A percentile compares a stretch with the other conserved stretches of the same genome.
Conservation (phyloP, 345 rosid genomes). For the Stellera chamaejasme region DNA sequence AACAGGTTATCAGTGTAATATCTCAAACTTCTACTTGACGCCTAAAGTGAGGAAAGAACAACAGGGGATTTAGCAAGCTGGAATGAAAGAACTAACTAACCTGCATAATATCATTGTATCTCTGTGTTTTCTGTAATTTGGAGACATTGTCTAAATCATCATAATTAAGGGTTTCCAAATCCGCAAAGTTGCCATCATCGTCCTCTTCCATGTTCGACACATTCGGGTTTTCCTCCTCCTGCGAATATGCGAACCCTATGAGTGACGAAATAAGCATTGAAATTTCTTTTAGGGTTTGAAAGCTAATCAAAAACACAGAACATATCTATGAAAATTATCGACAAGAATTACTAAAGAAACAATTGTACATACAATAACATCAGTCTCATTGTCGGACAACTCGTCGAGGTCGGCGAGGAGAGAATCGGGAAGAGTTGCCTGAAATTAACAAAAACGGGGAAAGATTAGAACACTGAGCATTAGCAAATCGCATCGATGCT, state of each 20-base stretch:
- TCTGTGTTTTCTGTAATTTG: conserved; percentile 74
- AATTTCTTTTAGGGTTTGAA: neutral
- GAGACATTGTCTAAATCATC: conserved; percentile 83
- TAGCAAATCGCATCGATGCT: neutral
- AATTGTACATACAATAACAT: conserved; percentile 35
- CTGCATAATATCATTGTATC: conserved; percentile 77
- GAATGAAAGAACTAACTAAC: conserved; percentile 22
- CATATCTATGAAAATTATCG: neutral
- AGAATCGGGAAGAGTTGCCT: conserved; percentile 92
- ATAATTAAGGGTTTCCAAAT: conserved; percentile 67
- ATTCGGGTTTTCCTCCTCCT: conserved; percentile 74
- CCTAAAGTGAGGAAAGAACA: neutral
- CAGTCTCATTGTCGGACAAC: conserved; percentile 86
- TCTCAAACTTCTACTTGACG: no score
- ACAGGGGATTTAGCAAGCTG: no score
- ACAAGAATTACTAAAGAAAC: neutral
- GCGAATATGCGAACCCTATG: neutral
- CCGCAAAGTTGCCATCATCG: conserved; percentile 69
- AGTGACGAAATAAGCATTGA: neutral
- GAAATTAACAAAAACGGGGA: conserved; percentile 8
- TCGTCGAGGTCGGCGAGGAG: conserved; percentile 96
- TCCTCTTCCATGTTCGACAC: conserved; percentile 65
- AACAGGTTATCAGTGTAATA: neutral
- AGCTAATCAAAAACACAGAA: conserved; percentile 2
- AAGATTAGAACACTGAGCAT: neutral